These are phyloP conservation scores for Umbelopsis vinacea DNA, from an alignment of 192 early-diverging fungal genomes.

Conservation along the genomic window DNA sequence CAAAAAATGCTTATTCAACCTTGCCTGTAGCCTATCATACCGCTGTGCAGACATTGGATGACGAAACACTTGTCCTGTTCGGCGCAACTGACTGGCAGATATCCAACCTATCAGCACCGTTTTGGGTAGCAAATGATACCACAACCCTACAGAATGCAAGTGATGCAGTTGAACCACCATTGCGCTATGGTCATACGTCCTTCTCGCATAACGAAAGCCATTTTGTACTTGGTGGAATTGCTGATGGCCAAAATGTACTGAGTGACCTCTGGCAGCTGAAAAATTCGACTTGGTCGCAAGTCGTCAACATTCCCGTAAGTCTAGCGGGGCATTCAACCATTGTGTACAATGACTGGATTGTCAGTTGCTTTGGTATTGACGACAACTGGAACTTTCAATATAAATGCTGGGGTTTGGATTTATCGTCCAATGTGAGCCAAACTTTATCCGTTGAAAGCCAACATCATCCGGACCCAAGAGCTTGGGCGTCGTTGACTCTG, in stretches of 20 bases:
- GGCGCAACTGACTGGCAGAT: neutral
- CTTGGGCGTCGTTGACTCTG: constrained; percentile 5
- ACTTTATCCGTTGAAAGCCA: neutral
- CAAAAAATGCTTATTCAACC: neutral
- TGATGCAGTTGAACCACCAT: neutral
- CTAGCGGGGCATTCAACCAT: constrained; percentile 13
- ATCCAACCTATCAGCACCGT: neutral
- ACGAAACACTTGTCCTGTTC: neutral
- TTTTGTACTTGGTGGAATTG: neutral
- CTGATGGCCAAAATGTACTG: neutral
- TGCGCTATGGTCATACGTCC: constrained; percentile 13
- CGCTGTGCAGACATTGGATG: neutral
- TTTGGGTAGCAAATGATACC: neutral
- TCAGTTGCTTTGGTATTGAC: constrained; percentile 22
- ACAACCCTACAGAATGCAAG: neutral
- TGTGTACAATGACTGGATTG: constrained; percentile 1
- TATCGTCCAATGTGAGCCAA: neutral
- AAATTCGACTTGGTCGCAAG: neutral
- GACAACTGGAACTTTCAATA: neutral
- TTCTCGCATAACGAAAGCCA: neutral
- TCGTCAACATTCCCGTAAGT: neutral
- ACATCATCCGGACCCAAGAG: neutral
- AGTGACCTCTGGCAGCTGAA: constrained; percentile 6
- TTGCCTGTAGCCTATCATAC: constrained; percentile 7
- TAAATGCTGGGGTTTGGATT: constrained; percentile 5